Percentiles rank a stretch among this genome's conserved stretches.
Conservation (phyloP, 805 yeast genomes). For the Blastobotrys parvus region DNA sequence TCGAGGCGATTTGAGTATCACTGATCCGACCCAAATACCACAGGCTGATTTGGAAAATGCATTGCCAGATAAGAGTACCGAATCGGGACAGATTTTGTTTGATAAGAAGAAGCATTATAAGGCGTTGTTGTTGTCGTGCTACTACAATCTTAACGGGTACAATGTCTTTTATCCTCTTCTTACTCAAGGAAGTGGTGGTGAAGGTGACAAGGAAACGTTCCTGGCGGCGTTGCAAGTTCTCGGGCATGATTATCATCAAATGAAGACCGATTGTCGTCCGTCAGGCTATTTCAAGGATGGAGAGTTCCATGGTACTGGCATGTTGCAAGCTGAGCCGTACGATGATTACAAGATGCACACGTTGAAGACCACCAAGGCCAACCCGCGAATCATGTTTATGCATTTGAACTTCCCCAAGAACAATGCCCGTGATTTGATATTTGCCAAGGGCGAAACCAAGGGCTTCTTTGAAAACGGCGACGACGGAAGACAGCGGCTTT, state of each 20-base stretch:
- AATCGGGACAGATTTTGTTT: slow-evolving; percentile 58
- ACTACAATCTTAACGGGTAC: slow-evolving; percentile 61
- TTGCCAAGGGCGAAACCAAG: slow-evolving; percentile 13
- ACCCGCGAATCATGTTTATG: slow-evolving; percentile 36
- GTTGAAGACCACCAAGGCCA: slow-evolving; percentile 6
- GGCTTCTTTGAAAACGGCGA: slow-evolving; percentile 33
- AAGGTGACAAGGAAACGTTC: slow-evolving; percentile 76
- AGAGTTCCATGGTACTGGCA: slow-evolving; percentile 54
- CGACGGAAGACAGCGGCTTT: slow-evolving; percentile 45
- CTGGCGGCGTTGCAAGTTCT: slow-evolving; percentile 63
- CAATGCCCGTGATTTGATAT: slow-evolving; percentile 45
- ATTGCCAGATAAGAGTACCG: slow-evolving; percentile 61
- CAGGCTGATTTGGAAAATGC: slow-evolving; percentile 61
- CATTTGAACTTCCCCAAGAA: slow-evolving; percentile 64
- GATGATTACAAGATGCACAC: slow-evolving; percentile 38
- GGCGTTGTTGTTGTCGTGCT: slow-evolving; percentile 50
- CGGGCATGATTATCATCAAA: slow-evolving; percentile 49
- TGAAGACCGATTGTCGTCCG: slow-evolving; percentile 31
- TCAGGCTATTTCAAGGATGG: slow-evolving; percentile 32
- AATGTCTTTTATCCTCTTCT: slow-evolving; percentile 49
- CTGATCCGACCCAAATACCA: slow-evolving; percentile 31
- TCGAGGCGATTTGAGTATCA: slow-evolving; percentile 30
- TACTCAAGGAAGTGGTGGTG: slow-evolving; percentile 61
- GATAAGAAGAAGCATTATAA: slow-evolving; percentile 49
- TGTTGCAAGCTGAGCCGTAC: slow-evolving; percentile 69